Conservation (phyloP, 768 basidiomycete species). For the Trametes maxima region DNA sequence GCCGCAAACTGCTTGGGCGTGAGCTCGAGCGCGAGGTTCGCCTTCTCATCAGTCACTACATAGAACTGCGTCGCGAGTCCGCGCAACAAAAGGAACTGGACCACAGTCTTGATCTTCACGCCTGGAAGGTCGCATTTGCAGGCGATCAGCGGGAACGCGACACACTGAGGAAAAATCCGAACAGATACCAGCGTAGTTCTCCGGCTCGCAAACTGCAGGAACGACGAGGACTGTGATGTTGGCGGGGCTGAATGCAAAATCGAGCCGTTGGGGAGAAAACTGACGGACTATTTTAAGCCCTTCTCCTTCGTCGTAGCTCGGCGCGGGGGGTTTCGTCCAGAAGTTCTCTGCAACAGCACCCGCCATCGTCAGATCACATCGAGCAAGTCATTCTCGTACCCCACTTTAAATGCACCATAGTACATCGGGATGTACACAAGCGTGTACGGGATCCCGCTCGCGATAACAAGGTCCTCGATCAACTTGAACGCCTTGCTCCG, state of each 20-base stretch:
- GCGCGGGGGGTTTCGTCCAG: constrained; percentile 15
- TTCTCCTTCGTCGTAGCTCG: constrained; percentile 15
- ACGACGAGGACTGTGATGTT: constrained; percentile 13
- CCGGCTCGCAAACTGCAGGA: constrained; percentile 9
- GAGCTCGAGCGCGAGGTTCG: constrained; percentile 14
- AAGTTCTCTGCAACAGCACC: constrained; percentile 7
- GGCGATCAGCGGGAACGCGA: neutral
- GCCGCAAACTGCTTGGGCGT: constrained; percentile 11
- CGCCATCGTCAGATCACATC: neutral
- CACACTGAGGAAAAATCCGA: no score
- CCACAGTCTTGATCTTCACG: constrained; percentile 15
- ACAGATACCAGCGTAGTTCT: constrained; percentile 8
- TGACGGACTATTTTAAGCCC: constrained; percentile 13
- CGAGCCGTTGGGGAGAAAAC: constrained; percentile 5
- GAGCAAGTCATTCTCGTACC: neutral
- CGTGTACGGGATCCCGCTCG: constrained; percentile 14
- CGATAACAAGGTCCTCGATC: constrained; percentile 14
- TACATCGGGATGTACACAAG: constrained; percentile 16
- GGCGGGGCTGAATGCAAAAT: constrained; percentile 10
- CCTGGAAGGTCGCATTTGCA: neutral
- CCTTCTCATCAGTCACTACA: constrained; percentile 15
- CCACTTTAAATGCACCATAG: constrained; percentile 1
- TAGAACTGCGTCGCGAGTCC: constrained; percentile 9
- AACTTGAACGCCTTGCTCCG: constrained; percentile 15
- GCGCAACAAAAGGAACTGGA: constrained; percentile 6